phyloP scores from a whole-genome alignment of 495 filamentous ascomycete genomes.

The Annulohypoxylon nitens region DNA sequence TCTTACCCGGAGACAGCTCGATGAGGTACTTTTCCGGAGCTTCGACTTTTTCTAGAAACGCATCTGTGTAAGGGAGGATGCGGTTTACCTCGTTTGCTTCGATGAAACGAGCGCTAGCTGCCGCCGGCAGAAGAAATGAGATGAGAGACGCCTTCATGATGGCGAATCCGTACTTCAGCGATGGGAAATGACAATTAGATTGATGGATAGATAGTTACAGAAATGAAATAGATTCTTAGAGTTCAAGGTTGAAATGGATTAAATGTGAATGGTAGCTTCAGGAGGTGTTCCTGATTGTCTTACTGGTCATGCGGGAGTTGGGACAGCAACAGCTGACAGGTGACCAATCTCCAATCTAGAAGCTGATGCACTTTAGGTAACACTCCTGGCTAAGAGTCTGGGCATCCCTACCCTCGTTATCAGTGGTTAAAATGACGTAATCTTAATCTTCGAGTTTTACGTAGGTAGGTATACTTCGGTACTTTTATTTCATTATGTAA shows the following conservation, averaged over 20 bases:
- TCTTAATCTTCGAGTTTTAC: not conserved
- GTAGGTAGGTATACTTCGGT: no score
- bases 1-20: constrained; percentile 88
- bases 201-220: constrained; percentile 12
- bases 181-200: constrained; percentile 1
- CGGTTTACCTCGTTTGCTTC: constrained; percentile 60
- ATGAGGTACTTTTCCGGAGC: constrained; percentile 75
- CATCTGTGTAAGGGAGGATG: constrained; percentile 55
- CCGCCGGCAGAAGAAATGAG: constrained; percentile 62
- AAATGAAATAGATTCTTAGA: constrained; percentile 3
- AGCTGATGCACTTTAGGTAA: constrained; percentile 23
- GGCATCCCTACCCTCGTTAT: constrained; percentile 16
- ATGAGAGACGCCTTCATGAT: constrained; percentile 61
- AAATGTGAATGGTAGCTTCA: not conserved
- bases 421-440: constrained; percentile 34
- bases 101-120: constrained; percentile 64
- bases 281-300: constrained; percentile 13
- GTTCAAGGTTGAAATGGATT: constrained; percentile 1
- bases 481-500: no score
- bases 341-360: constrained; percentile 25
- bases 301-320: constrained; percentile 23
- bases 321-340: constrained; percentile 32
- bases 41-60: constrained; percentile 52
- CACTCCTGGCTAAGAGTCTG: constrained; percentile 18
- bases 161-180: constrained; percentile 47